Percentiles rank a stretch among this genome's conserved stretches.
Evolutionary conservation across 305 asterid species (phyloP).

Genomic region (Fraxinus ornus): DNA sequence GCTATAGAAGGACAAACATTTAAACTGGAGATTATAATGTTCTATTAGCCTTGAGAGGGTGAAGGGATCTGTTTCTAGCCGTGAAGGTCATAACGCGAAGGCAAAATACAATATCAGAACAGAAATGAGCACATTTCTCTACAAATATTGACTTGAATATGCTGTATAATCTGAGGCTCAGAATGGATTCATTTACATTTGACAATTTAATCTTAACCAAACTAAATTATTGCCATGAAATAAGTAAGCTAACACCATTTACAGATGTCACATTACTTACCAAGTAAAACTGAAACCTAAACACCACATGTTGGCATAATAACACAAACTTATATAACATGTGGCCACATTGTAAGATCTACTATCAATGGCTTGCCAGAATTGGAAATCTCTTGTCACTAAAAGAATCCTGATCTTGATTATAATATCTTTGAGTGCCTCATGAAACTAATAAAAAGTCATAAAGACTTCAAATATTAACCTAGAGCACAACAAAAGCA

Average conservation of each 20-base stretch:
- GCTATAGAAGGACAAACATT: background rate
- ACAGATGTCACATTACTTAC: background rate
- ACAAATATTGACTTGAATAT: background rate
- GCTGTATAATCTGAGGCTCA: background rate
- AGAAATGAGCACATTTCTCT: background rate
- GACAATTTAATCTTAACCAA: background rate
- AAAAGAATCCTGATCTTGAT: background rate
- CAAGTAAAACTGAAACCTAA: background rate
- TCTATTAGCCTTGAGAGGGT: background rate
- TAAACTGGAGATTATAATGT: background rate
- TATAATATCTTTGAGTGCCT: background rate
- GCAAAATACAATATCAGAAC: background rate
- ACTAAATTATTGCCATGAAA: background rate
- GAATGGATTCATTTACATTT: background rate
- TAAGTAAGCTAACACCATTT: background rate
- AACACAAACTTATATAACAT: background rate
- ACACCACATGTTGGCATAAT: background rate
- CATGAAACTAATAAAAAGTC: background rate
- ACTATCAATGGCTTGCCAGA: background rate
- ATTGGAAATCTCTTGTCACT: background rate
- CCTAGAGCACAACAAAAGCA: slow-evolving; percentile 12
- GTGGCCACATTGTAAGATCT: background rate
- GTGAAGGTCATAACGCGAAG: background rate
- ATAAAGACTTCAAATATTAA: slow-evolving; percentile 6
- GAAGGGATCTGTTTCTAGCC: background rate